Evolutionary conservation across 352 stramenopile species (phyloP), one percentile per base, ranked within the genome.

Genomic region (Globisporangium perplexum): DNA sequence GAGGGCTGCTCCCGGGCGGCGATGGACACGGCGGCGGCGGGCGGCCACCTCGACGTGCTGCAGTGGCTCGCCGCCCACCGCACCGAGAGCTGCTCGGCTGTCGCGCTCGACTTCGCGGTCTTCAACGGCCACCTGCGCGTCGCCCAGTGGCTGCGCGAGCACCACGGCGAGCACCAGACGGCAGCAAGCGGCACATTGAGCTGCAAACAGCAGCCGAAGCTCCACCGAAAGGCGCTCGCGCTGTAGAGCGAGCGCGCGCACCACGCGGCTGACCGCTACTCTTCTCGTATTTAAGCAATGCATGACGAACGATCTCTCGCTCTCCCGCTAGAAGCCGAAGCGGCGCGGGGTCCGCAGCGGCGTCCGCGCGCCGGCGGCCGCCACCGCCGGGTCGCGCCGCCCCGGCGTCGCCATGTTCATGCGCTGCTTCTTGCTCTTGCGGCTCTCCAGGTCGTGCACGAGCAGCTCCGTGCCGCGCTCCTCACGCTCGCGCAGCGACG

Each of bases 1-100:
- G 83, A 91, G 63, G 81, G 81, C 30, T 91, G 77, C 63, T 88
- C 83, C 17, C 78, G 61, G 1, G 74, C 78, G 24, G 80, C 81
- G 4, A 83, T 93, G 72, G 76, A 90, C 53, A 83, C 75, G 43
- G 80, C 83, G 0, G 77, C 75, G 11, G 79, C 76, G 28, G 74
- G 81, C 41, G 82, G 82, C 11, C 72, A 90, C 51, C 50, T 90
- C 24, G 72, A 88, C 23, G 72, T 81, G 10, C 73, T 89, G 50
- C 63, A 77, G 50, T 93, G 78, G 66, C 77, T 93, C 41, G 51
- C 74, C 4, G 47, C 47, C 1, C 68, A 93, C 54, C 82, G 82
- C 18, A 54, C n/a, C 0, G 82, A 93, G 68, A 79, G 82, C 10
- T 87, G 74, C 47, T 89, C 82, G 15, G 71, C 66, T 33, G 71